Conservation (phyloP, 2,329 filamentous ascomycete species). For the Colletotrichum orchidophilum region DNA sequence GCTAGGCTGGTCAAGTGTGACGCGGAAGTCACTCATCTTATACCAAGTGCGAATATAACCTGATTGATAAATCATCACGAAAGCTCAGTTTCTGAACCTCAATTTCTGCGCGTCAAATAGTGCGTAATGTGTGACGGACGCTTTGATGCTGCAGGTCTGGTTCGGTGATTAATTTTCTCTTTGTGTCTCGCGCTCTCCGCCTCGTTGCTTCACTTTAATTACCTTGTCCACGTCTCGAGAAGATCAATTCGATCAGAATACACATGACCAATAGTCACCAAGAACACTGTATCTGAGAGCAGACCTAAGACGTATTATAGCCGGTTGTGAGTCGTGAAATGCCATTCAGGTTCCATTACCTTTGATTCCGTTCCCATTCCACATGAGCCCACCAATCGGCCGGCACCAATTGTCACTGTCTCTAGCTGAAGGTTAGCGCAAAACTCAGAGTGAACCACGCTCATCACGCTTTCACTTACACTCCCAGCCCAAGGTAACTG, state of each 20-base stretch:
- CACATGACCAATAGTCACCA: not conserved
- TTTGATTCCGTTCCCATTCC: constrained; percentile 4
- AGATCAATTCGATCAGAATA: not conserved
- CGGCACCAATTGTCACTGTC: constrained; percentile 12
- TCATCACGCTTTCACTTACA: not conserved
- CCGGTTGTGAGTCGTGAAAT: not conserved
- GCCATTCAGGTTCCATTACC: not conserved
- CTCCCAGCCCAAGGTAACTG: not conserved
- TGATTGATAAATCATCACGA: not conserved
- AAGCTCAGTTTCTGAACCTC: no score
- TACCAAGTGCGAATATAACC: constrained; percentile 18
- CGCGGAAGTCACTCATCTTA: constrained; percentile 18
- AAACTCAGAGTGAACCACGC: constrained; percentile 18
- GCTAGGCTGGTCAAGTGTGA: not conserved
- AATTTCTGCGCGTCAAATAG: not conserved
- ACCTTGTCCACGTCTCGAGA: not conserved
- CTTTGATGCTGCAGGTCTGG: not conserved
- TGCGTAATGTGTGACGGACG: not conserved
- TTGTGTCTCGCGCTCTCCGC: no score
- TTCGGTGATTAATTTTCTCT: no score
- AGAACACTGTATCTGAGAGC: no score
- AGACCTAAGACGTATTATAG: no score
- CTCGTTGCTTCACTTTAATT: no score
- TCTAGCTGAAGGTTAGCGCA: constrained; percentile 27
- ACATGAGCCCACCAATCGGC: constrained; percentile 24